Conservation (phyloP, 768 basidiomycete genomes). For the Hortiboletus campestris region DNA sequence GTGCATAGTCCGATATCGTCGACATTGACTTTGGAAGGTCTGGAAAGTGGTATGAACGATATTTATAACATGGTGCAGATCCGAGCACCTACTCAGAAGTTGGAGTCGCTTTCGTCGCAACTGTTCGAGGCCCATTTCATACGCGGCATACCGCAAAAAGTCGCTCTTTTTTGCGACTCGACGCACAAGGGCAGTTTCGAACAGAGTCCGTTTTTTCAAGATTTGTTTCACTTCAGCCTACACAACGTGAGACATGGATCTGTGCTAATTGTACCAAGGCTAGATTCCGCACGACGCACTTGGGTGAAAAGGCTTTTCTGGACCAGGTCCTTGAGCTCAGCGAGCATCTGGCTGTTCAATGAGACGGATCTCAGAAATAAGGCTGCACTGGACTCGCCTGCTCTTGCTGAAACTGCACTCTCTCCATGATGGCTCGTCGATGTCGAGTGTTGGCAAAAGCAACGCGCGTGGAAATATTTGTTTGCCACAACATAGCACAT, state of each 20-base stretch:
- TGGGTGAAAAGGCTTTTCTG: conserved; percentile 82
- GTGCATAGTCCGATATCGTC: conserved; percentile 79
- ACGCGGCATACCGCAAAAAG: conserved; percentile 87
- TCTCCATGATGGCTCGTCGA: conserved; percentile 62
- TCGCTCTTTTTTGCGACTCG: conserved; percentile 84
- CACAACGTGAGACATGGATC: not conserved
- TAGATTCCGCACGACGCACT: conserved; percentile 40
- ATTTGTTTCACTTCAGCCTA: conserved; percentile 83
- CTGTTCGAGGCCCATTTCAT: conserved; percentile 86
- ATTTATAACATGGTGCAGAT: not conserved
- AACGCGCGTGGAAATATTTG: conserved; percentile 7
- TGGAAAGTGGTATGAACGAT: conserved; percentile 5
- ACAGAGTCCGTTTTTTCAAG: conserved; percentile 77
- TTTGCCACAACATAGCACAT: not conserved
- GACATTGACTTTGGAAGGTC: conserved; percentile 39
- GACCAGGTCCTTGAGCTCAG: conserved; percentile 90
- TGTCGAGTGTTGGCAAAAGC: not conserved
- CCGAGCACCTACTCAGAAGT: conserved; percentile 56
- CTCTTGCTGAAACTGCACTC: conserved; percentile 93
- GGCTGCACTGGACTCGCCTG: conserved; percentile 45
- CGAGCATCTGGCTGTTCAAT: conserved; percentile 67
- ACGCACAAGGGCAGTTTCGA: conserved; percentile 82
- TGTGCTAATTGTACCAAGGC: not conserved
- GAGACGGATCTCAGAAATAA: not conserved
- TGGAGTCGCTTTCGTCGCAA: conserved; percentile 72